Conservation (phyloP, 345 rosid genomes). For the Murraya paniculata region DNA sequence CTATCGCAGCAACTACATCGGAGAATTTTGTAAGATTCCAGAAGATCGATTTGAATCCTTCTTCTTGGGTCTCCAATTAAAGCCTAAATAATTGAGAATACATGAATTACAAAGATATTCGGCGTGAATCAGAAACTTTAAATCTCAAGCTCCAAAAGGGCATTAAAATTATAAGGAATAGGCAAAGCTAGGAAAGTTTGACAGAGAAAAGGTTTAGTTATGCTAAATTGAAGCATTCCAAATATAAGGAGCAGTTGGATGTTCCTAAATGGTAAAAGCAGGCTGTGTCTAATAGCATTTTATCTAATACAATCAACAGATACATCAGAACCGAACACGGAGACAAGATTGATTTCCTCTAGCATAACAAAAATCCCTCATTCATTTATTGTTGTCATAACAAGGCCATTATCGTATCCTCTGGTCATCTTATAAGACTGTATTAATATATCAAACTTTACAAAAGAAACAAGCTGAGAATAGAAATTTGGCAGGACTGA, state of each 20-base stretch:
- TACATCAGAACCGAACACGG: background rate
- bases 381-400: background rate
- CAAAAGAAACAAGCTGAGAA: background rate
- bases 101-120: background rate
- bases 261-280: background rate
- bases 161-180: background rate
- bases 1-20: conserved; percentile 69
- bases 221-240: background rate
- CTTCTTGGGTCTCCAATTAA: conserved; percentile 87
- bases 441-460: background rate
- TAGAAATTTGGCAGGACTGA: background rate
- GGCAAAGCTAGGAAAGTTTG: background rate
- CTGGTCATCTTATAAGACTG: background rate
- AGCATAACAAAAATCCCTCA: background rate
- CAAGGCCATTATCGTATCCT: background rate
- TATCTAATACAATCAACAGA: background rate
- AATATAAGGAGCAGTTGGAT: background rate
- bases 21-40: conserved; percentile 60
- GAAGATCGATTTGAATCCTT: conserved; percentile 83
- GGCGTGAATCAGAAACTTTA: background rate
- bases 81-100: conserved; percentile 43
- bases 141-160: conserved; percentile 2
- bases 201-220: background rate
- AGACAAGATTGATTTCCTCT: background rate
- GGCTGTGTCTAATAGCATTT: background rate